phyloP scores from a whole-genome alignment of 1,139 yeast genomes.

The Hansenula lynferdii region DNA sequence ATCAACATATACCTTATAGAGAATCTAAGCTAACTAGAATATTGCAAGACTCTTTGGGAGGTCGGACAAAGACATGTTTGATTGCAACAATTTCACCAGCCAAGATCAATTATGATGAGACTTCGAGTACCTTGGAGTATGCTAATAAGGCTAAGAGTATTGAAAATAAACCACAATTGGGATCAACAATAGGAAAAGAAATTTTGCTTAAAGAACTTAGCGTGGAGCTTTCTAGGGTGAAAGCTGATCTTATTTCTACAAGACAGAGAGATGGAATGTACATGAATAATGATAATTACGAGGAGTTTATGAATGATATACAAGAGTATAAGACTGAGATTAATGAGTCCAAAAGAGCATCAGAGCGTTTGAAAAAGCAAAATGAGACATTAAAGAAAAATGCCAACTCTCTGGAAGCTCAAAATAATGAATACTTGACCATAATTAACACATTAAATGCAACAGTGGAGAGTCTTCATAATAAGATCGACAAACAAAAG shows the following conservation, averaged over 20 bases:
- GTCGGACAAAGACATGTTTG: slow-evolving; percentile 58
- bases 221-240: slow-evolving; percentile 48
- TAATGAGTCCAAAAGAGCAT: slow-evolving; percentile 34
- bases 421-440: slow-evolving; percentile 25
- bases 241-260: slow-evolving; percentile 55
- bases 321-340: slow-evolving; percentile 41
- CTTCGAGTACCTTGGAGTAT: slow-evolving; percentile 59
- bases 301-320: slow-evolving; percentile 39
- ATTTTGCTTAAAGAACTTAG: slow-evolving; percentile 53
- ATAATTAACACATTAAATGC: slow-evolving; percentile 24
- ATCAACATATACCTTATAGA: slow-evolving; percentile 62
- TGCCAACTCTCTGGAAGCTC: slow-evolving; percentile 20
- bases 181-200: slow-evolving; percentile 42
- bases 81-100: slow-evolving; percentile 72
- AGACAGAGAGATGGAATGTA: slow-evolving; percentile 59
- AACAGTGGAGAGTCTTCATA: slow-evolving; percentile 27
- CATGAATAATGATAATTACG: slow-evolving; percentile 54
- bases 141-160: slow-evolving; percentile 64
- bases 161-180: slow-evolving; percentile 54
- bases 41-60: slow-evolving; percentile 63
- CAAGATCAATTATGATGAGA: slow-evolving; percentile 56
- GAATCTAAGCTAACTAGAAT: slow-evolving; percentile 62
- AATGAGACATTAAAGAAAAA: slow-evolving; percentile 26
- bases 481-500: slow-evolving; percentile 30
- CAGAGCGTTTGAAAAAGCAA: slow-evolving; percentile 31